Conservation (phyloP, 164 flowering plant genomes). For the Macadamia integrifolia region DNA sequence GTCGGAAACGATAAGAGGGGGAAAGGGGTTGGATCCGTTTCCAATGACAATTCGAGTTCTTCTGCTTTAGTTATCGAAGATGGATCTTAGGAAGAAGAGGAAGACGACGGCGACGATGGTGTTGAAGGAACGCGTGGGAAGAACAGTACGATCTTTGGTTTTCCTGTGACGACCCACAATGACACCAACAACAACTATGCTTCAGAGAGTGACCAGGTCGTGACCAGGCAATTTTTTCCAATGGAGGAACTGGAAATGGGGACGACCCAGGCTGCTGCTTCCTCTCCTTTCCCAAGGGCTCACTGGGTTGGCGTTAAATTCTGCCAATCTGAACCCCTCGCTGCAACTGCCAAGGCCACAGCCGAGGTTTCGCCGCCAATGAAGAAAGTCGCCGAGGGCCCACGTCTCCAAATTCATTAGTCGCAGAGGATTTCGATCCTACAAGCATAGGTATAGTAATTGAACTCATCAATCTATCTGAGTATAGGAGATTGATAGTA, state of each 20-base stretch:
- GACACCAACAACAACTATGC: neutral
- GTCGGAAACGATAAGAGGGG: conserved; percentile 42
- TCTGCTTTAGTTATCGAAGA: conserved; percentile 50
- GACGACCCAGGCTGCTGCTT: conserved; percentile 7
- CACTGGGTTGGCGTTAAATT: conserved; percentile 88
- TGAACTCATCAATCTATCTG: too few species aligned
- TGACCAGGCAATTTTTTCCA: conserved; percentile 87
- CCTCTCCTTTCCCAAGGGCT: conserved; percentile 52
- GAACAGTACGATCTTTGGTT: conserved; percentile 48
- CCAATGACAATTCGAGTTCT: conserved; percentile 63
- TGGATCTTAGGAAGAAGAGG: conserved; percentile 58
- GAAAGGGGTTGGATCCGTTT: conserved; percentile 44
- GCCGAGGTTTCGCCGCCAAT: conserved; percentile 45
- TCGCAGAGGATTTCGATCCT: too few species aligned
- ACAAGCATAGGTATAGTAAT: too few species aligned
- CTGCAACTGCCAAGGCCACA: conserved; percentile 8
- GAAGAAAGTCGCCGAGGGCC: conserved; percentile 97
- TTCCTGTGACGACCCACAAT: conserved; percentile 31
- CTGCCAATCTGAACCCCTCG: conserved; percentile 45
- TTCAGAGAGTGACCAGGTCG: conserved; percentile 27
- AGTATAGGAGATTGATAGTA: too few species aligned
- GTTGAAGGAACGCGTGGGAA: neutral
- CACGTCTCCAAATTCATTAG: conserved; percentile 33
- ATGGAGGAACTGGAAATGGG: conserved; percentile 35
- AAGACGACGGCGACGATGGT: neutral